These are phyloP conservation scores for Apiotrichum domesticum DNA, from an alignment of 1,284 basidiomycete species.

Conservation along the genomic window DNA sequence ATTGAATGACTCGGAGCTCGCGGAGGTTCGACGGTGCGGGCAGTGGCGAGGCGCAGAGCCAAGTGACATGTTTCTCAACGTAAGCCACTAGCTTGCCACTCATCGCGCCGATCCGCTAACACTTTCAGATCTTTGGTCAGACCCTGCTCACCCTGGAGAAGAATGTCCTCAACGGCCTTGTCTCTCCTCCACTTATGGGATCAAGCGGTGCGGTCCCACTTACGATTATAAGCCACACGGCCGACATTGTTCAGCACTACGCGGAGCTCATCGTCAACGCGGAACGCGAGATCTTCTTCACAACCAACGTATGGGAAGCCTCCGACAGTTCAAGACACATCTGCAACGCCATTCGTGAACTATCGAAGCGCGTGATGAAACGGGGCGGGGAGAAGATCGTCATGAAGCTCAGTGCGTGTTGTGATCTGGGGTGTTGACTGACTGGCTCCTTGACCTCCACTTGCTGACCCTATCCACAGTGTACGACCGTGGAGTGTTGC, in stretches of 20 bases:
- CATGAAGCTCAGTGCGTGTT: slow-evolving; percentile 25
- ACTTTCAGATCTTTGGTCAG: slow-evolving; percentile 21
- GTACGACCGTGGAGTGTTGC: slow-evolving; percentile 30
- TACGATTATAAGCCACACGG: slow-evolving; percentile 28
- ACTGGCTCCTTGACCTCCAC: slow-evolving; percentile 1
- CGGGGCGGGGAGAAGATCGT: slow-evolving; percentile 25
- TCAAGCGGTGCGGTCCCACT: slow-evolving; percentile 22
- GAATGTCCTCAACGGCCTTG: slow-evolving; percentile 22
- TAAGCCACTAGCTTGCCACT: slow-evolving; percentile 3
- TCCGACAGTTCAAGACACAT: slow-evolving; percentile 20
- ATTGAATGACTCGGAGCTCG: slow-evolving; percentile 17
- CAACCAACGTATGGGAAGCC: slow-evolving; percentile 34
- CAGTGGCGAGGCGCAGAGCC: slow-evolving; percentile 22
- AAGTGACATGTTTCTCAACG: slow-evolving; percentile 24
- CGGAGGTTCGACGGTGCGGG: slow-evolving; percentile 18
- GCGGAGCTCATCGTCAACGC: slow-evolving; percentile 27
- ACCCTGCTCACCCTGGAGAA: slow-evolving; percentile 20
- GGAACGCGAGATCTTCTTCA: slow-evolving; percentile 28
- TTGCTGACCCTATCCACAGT: slow-evolving; percentile 6
- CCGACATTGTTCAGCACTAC: slow-evolving; percentile 33
- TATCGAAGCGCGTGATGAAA: slow-evolving; percentile 23
- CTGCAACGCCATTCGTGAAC: slow-evolving; percentile 24
- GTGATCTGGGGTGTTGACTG: not conserved
- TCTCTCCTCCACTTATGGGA: slow-evolving; percentile 26
- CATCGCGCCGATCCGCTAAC: too few species aligned